Evolutionary conservation across 1,284 basidiomycete species (phyloP).

Genomic region (Phylloboletellus chloephorus): DNA sequence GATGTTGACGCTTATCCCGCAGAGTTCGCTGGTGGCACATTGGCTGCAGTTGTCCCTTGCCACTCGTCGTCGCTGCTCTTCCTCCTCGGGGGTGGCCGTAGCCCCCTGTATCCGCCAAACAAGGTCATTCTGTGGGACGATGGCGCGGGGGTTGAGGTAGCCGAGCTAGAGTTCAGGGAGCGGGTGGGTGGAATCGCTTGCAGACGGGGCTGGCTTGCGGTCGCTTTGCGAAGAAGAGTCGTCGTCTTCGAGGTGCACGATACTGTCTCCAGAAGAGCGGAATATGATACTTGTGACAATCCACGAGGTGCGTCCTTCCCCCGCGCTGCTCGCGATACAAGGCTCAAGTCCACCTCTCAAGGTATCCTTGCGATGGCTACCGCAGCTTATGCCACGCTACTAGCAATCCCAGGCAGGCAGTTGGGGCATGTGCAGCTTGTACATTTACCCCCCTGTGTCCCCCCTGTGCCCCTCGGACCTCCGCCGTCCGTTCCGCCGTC

Average conservation of each 20-base stretch:
- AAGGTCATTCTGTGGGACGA: conserved; percentile 93
- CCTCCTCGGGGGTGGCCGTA: conserved; percentile 83
- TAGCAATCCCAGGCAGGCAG: conserved; percentile 86
- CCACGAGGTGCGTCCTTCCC: conserved; percentile 54
- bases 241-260: conserved; percentile 74
- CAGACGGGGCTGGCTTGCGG: conserved; percentile 76
- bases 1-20: conserved; percentile 8
- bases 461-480: conserved; percentile 27
- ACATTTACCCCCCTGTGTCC: conserved; percentile 73
- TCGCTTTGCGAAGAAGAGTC: conserved; percentile 75
- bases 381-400: conserved; percentile 68
- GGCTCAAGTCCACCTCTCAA: conserved; percentile 32
- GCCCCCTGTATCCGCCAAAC: conserved; percentile 91
- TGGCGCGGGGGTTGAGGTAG: conserved; percentile 65
- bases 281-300: conserved; percentile 91
- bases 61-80: conserved; percentile 84
- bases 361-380: conserved; percentile 83
- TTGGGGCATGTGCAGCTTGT: conserved; percentile 88
- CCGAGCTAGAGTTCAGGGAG: conserved; percentile 90
- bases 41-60: conserved; percentile 72
- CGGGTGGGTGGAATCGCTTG: conserved; percentile 77
- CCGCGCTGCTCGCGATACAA: conserved; percentile 4
- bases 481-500: conserved; percentile 34
- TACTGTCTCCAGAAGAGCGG: conserved; percentile 56
- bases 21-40: conserved; percentile 78